Evolutionary conservation across 371 early-diverging fungal genomes (phyloP).

Genomic region (Mortierella sp.): DNA sequence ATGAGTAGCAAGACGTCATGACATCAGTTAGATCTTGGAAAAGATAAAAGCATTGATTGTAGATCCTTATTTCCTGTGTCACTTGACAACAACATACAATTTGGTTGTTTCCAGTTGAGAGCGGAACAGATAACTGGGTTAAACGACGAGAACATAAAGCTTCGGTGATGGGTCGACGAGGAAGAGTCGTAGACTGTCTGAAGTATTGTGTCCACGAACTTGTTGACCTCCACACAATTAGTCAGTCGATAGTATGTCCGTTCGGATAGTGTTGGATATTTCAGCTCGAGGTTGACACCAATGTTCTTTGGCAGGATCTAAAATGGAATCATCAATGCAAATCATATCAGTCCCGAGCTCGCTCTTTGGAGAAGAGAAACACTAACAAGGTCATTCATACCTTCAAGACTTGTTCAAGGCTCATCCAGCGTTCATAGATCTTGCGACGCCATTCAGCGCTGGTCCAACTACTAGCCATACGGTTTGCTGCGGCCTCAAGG

Average conservation of each 20-base stretch:
- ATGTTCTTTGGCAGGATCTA: slow-evolving; percentile 77
- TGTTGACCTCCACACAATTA: slow-evolving; percentile 74
- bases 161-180: slow-evolving; percentile 58
- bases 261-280: slow-evolving; percentile 80
- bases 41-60: too few species aligned
- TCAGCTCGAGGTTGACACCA: slow-evolving; percentile 87
- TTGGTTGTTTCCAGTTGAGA: slow-evolving; percentile 97
- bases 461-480: slow-evolving; percentile 21
- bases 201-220: slow-evolving; percentile 85
- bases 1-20: slow-evolving; percentile 1
- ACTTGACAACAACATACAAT: slow-evolving; percentile 75
- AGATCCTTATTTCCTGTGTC: too few species aligned
- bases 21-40: not conserved
- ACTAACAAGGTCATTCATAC: slow-evolving; percentile 71
- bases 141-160: slow-evolving; percentile 87
- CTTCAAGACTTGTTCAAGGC: slow-evolving; percentile 82
- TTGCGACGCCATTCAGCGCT: slow-evolving; percentile 48
- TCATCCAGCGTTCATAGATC: slow-evolving; percentile 66
- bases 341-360: slow-evolving; percentile 68
- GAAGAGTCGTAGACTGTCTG: slow-evolving; percentile 79
- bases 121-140: slow-evolving; percentile 91
- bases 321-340: slow-evolving; percentile 9
- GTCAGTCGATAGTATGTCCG: slow-evolving; percentile 60
- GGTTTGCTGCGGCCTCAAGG: slow-evolving; percentile 16
- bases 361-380: slow-evolving; percentile 31